Evolutionary conservation across 352 stramenopile genomes (phyloP), one percentile per base, ranked within the genome.

Genomic region (Pythium insidiosum): DNA sequence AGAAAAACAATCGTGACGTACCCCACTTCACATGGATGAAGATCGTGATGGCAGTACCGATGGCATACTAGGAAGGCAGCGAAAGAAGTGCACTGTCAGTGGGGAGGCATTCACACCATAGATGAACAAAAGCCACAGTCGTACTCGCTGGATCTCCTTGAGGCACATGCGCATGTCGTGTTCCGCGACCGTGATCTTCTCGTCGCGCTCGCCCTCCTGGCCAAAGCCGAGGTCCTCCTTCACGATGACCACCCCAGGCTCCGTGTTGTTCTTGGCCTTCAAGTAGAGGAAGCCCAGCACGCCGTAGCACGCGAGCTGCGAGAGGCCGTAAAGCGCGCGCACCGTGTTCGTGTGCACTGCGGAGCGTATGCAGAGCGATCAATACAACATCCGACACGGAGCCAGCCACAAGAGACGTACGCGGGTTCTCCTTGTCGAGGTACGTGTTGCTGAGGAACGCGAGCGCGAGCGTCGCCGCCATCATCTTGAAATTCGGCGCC

Each of bases 141-240:
- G 36, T 58, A 87, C 75, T 43, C 76, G 79, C 28, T 88, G 76
- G 15, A 86, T 43, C 33, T 89, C 76, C 65, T 85, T 88, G 47
- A 53, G 53, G 42, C 61, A 67, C 56, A 80, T 70, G 28, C 79
- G 75, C 57, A 82, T 72, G 60, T 89, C 76, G 51, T 91, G 75
- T 51, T 88, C 75, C n/a, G 76, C 61, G 52, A 92, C 60, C 9
- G 76, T 87, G 44, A 92, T 73, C 61, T 88, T 88, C 58, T 89
- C 76, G 24, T 84, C 75, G 25, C 64, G 66, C 2, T 87, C 76
- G 31, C 73, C 68, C 15, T 70, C 74, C 54, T 87, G 73, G 22
- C 76, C 79, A 48, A 92, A 88, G 48, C 75, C 73, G 23, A 84
- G 11, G 39, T 89, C 79, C 47, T 91, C 77, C 56, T 88, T 88